phyloP scores from a whole-genome alignment of 345 rosid genomes.

The Salix caprea region DNA sequence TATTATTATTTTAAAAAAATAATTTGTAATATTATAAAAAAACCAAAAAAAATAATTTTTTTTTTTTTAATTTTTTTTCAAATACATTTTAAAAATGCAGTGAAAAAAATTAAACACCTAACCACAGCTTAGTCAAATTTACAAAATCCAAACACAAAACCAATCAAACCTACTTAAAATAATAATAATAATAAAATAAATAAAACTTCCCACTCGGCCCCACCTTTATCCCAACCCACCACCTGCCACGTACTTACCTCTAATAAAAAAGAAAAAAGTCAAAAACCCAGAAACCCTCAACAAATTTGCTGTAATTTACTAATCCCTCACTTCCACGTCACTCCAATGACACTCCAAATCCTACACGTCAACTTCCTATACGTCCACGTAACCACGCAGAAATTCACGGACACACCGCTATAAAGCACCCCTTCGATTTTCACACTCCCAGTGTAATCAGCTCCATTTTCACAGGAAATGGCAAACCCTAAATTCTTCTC shows the following conservation, averaged over 20 bases:
- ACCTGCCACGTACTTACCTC: not conserved
- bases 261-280: not conserved
- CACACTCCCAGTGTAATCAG: slow-evolving; percentile 1
- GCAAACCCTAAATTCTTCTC: slow-evolving; percentile 27
- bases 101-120: not conserved
- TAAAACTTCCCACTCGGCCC: no score
- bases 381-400: not conserved
- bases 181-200: not conserved
- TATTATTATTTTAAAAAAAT: no score
- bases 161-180: not conserved
- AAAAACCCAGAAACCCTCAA: not conserved
- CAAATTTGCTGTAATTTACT: slow-evolving; percentile 3
- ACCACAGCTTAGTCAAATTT: not conserved
- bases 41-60: no score
- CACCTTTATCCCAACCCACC: not conserved
- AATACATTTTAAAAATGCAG: no score
- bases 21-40: no score
- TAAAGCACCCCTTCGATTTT: not conserved
- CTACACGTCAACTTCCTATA: not conserved
- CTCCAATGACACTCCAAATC: slow-evolving; percentile 1
- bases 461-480: slow-evolving; percentile 6
- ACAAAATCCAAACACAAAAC: not conserved
- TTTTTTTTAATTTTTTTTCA: no score
- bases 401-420: not conserved
- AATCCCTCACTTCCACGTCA: slow-evolving; percentile 12